phyloP scores from a whole-genome alignment of 345 rosid genomes.

The Sonneratia alba region DNA sequence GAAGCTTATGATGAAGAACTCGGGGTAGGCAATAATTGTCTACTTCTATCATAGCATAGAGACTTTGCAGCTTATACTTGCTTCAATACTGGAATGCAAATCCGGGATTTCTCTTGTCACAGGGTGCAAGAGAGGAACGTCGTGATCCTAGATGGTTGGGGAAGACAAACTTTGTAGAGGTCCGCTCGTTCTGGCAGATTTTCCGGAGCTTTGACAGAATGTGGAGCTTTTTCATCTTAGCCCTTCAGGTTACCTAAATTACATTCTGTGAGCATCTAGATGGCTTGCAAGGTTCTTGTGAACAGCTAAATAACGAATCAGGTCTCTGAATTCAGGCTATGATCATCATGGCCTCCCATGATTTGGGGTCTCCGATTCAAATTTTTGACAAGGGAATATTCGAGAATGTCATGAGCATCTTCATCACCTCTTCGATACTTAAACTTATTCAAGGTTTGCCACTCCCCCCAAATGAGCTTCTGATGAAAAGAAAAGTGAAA shows the following conservation, averaged over 20 bases:
- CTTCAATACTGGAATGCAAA: background rate
- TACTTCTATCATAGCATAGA: background rate
- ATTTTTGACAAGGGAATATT: constrained; percentile 58
- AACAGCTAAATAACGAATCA: background rate
- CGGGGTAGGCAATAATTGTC: constrained; percentile 31
- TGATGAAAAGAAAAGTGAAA: background rate
- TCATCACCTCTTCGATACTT: constrained; percentile 73
- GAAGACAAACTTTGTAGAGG: constrained; percentile 88
- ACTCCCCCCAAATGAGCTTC: background rate
- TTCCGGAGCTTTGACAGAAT: constrained; percentile 94
- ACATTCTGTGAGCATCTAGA: background rate
- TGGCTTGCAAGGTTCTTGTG: background rate
- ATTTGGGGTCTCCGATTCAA: constrained; percentile 78
- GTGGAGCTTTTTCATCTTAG: constrained; percentile 89
- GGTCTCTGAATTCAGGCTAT: constrained; percentile 47
- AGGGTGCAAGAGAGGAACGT: constrained; percentile 40
- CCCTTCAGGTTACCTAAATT: constrained; percentile 61
- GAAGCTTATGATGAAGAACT: constrained; percentile 50
- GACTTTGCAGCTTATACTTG: background rate
- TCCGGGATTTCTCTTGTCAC: constrained; percentile 6
- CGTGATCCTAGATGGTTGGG: constrained; percentile 60
- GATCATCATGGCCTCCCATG: constrained; percentile 93
- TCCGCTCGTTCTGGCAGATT: constrained; percentile 92
- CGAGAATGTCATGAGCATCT: constrained; percentile 89
- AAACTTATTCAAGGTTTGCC: constrained; percentile 62